Conservation (phyloP, 164 flowering plant genomes). For the Saururus chinensis region DNA sequence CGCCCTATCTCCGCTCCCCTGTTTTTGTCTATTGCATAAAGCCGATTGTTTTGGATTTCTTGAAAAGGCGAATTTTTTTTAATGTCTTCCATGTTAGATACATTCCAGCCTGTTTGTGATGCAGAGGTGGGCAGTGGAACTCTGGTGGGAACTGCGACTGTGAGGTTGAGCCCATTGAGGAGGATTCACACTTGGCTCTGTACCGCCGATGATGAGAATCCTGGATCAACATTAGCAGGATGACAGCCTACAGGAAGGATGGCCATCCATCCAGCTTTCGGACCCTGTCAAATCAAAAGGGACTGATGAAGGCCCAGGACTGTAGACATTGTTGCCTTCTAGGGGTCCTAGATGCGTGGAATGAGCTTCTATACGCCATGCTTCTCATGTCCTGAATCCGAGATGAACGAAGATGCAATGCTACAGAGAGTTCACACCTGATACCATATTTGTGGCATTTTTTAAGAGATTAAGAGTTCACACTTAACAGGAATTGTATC, state of each 20-base stretch:
- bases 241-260: conserved; percentile 3
- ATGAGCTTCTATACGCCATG: conserved; percentile 7
- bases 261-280: background rate
- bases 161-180: conserved; percentile 10
- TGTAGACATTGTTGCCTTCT: conserved; percentile 4
- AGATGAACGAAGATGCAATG: too few species aligned
- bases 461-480: too few species aligned
- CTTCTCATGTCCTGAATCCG: background rate
- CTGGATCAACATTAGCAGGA: conserved; percentile 13
- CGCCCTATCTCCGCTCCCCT: too few species aligned
- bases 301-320: background rate
- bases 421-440: too few species aligned
- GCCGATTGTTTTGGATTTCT: too few species aligned
- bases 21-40: too few species aligned
- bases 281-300: background rate
- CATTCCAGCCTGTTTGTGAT: too few species aligned
- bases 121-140: conserved; percentile 14
- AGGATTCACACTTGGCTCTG: conserved; percentile 1
- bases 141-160: conserved; percentile 12
- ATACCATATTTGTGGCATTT: too few species aligned
- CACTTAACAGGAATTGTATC: too few species aligned
- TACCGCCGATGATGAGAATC: conserved; percentile 7
- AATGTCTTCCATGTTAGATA: too few species aligned
- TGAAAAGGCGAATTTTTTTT: too few species aligned
- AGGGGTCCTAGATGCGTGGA: conserved; percentile 7